Conservation (phyloP, 768 basidiomycete species). For the Lactarius sanguifluus region DNA sequence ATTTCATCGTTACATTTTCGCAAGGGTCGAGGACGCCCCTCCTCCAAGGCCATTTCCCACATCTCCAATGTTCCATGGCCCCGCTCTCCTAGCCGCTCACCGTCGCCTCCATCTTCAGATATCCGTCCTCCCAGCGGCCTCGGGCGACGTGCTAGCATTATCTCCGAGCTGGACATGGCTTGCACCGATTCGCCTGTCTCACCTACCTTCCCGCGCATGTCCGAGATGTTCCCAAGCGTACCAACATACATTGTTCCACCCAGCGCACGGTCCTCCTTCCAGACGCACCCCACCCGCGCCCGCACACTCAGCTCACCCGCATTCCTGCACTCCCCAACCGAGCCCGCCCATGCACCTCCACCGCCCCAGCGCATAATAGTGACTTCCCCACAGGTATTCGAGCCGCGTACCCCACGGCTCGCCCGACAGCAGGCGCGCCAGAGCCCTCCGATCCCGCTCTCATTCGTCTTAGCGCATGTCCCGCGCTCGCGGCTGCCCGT, state of each 20-base stretch:
- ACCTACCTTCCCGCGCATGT: neutral
- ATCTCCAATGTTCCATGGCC: too few species aligned
- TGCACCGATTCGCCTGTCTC: conserved; percentile 1
- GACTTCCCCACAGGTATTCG: neutral
- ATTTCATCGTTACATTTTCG: too few species aligned
- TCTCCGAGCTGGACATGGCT: conserved; percentile 14
- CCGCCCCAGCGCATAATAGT: neutral
- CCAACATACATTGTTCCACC: neutral
- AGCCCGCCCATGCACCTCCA: neutral
- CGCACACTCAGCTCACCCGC: conserved; percentile 26
- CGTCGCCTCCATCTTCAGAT: conserved; percentile 28
- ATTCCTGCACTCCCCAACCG: neutral
- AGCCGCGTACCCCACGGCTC: conserved; percentile 8
- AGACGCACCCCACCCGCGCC: neutral
- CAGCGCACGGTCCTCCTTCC: neutral
- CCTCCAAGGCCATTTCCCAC: too few species aligned
- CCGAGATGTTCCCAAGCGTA: neutral
- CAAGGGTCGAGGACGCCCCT: too few species aligned
- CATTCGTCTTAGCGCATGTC: conserved; percentile 30
- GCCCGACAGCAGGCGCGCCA: conserved; percentile 16
- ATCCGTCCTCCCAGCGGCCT: conserved; percentile 31
- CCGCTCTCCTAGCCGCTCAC: conserved; percentile 22
- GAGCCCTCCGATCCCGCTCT: conserved; percentile 21
- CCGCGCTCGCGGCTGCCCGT: conserved; percentile 30
- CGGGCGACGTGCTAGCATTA: conserved; percentile 28